phyloP scores from a whole-genome alignment of 148 eudicot genomes.

The Persicaria maculosa region DNA sequence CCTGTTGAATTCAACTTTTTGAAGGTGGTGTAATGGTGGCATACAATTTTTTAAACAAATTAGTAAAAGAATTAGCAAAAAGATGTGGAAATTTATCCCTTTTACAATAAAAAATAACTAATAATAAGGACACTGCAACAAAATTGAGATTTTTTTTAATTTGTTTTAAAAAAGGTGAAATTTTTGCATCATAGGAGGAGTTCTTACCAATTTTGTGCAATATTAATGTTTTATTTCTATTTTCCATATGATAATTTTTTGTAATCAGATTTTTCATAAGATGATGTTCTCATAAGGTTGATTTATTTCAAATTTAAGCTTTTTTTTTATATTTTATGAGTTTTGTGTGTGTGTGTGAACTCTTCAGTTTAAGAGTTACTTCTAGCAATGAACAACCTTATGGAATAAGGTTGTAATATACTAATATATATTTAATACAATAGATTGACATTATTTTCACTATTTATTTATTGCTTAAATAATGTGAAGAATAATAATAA shows the following conservation, averaged over 20 bases:
- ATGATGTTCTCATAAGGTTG: too few relatives aligned
- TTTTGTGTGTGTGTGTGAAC: too few relatives aligned
- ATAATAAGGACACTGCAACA: too few relatives aligned
- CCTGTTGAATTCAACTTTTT: slow-evolving; percentile 24
- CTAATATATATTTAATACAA: neutral
- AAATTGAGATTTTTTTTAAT: too few relatives aligned
- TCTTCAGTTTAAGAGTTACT: neutral
- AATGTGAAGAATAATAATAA: neutral
- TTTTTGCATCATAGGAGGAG: too few relatives aligned
- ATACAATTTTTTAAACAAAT: neutral
- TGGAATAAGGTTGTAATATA: neutral
- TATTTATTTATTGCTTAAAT: neutral
- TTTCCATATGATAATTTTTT: too few relatives aligned
- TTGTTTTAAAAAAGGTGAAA: too few relatives aligned
- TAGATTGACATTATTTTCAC: neutral
- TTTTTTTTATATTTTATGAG: too few relatives aligned
- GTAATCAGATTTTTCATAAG: too few relatives aligned
- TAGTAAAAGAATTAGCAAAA: neutral
- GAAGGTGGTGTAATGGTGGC: slow-evolving; percentile 5
- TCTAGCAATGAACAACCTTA: neutral
- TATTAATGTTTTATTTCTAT: too few relatives aligned
- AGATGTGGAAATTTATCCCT: neutral
- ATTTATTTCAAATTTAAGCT: too few relatives aligned
- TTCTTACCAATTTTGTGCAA: too few relatives aligned
- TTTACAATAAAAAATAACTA: neutral